Evolutionary conservation across 2,329 filamentous ascomycete species (phyloP), one percentile per base, ranked within the genome.

Genomic region (Fusarium armeniacum): DNA sequence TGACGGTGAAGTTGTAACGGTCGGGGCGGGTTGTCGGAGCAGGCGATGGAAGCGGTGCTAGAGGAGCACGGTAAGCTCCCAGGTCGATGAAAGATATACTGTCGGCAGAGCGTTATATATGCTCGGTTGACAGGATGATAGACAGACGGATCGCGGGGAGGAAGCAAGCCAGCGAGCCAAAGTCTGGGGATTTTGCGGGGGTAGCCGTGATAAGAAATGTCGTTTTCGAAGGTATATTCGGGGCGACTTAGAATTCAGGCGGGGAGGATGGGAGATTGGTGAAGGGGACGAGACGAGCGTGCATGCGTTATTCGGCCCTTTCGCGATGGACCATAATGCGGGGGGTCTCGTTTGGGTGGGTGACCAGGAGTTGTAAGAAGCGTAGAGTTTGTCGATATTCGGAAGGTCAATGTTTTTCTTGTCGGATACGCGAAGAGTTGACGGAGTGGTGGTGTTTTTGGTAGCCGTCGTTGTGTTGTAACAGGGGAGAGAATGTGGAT

Each of bases 301-400:
- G 75, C 77, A 77, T 76, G 71, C 73, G 73, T 75, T 78, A 79
- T 79, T 79, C 77, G 77, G 77, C 76, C 77, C 77, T 79, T 79
- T 78, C 70, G 69, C 71, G 71, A 75, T 75, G 74, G 67, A 76
- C 71, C 76, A 74, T 72, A 74, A 75, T 74, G 77, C 76, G 77
- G 76, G 76, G 75, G 40, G 65, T 62, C 63, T 40, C 62, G 36
- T 33, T 71, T 43, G 62, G 59, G 59, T 53, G 63, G 59, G 60
- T 69, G 58, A 55, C 60, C 60, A 54, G 57, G 46, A 60, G 58
- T 62, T 49, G 46, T 50, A 41, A 61, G 47, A 62, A 43, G 56
- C 58, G 55, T 54, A 56, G 35, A 44, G 36, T 43, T 24, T 24
- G 36, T 63, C 20, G 33, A 47, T 43, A 47, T 63, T 64, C 40